Evolutionary conservation across 1,284 basidiomycete species (phyloP), one percentile per base, ranked within the genome.

Genomic region (Agroathelia rolfsii): DNA sequence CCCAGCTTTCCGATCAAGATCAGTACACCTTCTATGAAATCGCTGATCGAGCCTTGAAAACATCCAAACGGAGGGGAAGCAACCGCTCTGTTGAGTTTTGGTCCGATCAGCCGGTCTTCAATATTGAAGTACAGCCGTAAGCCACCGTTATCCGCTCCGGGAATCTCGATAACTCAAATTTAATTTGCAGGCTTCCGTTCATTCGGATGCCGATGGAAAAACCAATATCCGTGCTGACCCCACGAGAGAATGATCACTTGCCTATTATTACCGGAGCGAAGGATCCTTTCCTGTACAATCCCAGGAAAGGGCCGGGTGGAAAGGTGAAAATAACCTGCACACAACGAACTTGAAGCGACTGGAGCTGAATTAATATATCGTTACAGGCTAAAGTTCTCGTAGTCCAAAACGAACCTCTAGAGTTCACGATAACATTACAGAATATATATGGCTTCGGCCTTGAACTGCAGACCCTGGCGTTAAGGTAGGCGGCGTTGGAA

Each of bases 371-470:
- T n/a, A n/a, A n/a, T n/a, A n/a, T n/a, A 41, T 34, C 34, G 50
- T 36, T 24, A 25, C 34, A 81, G 72, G 61, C 58, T 1, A 68
- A 74, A 64, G 63, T 68, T 2, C 51, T 83, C 6, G 68, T 92
- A 3, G 83, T 94, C 2, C 83, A 87, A 50, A 82, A 83, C 41
- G 94, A 98, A 54, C 54, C 59, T 3, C 62, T 90, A 12, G 86
- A 94, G 44, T 72, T 96, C 41, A 66, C 79, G 17, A 66, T 96
- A 18, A 82, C 83, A 7, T 58, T 98, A n/a, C 72, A 78, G 39
- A 98, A 98, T 50, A 86, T 89, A 0, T 94, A 85, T 48, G 72
- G 84, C 1, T 90, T 97, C 52, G 86, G 92, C 38, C 64, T 98
- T 7, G 88, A 95, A 39, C 55, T 97, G 16, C 76, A 86, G 39